Evolutionary conservation across 202 grass and related monocot species (phyloP), one percentile per base, ranked within the genome.

Genomic region (Setaria viridis): DNA sequence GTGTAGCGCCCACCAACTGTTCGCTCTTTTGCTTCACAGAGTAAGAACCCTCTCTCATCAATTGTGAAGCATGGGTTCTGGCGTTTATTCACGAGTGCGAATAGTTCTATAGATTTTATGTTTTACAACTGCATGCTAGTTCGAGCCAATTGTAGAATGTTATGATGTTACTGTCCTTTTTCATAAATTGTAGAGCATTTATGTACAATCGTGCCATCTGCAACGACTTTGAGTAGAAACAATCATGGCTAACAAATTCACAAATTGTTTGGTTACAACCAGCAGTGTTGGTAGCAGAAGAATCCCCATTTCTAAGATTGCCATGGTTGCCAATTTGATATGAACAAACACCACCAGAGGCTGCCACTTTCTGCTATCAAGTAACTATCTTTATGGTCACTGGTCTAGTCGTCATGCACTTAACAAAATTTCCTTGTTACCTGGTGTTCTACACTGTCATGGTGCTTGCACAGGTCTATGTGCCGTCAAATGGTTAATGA

Each of bases 21-120:
- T 93, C 70, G 81, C n/a, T 77, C 7, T 68, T 90, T 74, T 87
- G 65, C 74, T 49, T 67, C 45, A 12, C 17, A 16, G 29, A 7
- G 32, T 55, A 46, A 37, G 62, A 29, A 8, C 42, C 14, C 20
- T 49, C 48, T 16, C 46, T 47, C 29, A 41, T 50, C 42, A 20
- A 21, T 39, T 67, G 16, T 35, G 35, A 14, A 58, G 2, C 39
- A 56, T 0, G 34, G 33, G 19, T 41, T 74, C 0, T 79, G 29
- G 50, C 35, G 4, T 34, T 33, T 12, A 9, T 35, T 29, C 59
- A 66, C 37, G 5, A 34, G 7, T 64, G 43, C 76, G 2, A 34
- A 5, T 33, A 35, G 6, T 62, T 54, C 6, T 81, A 39, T 80
- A 13, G 54, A 77, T 79, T 62, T 15, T n/a, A 66, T 86, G 25